Evolutionary conservation across 257 asterid genomes (phyloP).

Genomic region (Solanum clarkiae): DNA sequence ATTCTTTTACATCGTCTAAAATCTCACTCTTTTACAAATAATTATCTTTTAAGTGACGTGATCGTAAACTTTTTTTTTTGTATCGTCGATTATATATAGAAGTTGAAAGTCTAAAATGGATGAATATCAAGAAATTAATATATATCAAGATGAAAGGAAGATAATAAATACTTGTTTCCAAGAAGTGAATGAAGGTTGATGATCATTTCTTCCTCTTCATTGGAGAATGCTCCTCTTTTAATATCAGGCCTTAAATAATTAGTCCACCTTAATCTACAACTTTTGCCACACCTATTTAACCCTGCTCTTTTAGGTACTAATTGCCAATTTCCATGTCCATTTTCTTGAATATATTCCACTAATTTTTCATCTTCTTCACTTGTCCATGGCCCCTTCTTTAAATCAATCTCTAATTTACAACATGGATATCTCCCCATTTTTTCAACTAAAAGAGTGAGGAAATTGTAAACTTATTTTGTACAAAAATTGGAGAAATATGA

Average conservation of each 20-base stretch:
- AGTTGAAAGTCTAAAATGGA: neutral
- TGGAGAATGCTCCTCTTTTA: conserved; percentile 20
- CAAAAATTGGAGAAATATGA: neutral
- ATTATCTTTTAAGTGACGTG: too few species aligned
- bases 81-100: too few species aligned
- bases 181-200: conserved; percentile 12
- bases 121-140: too few species aligned
- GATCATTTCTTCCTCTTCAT: conserved; percentile 16
- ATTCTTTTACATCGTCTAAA: too few species aligned
- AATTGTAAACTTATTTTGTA: neutral
- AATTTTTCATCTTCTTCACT: conserved; percentile 16
- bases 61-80: too few species aligned
- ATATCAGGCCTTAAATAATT: conserved; percentile 27
- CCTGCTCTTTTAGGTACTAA: conserved; percentile 14
- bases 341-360: conserved; percentile 3
- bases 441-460: neutral
- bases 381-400: conserved; percentile 32
- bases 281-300: conserved; percentile 26
- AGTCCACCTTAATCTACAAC: conserved; percentile 33
- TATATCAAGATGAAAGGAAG: neutral
- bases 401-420: neutral
- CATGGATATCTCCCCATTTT: conserved; percentile 14
- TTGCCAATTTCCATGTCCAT: conserved; percentile 25
- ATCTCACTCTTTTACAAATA: too few species aligned
- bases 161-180: conserved; percentile 16